phyloP scores from a whole-genome alignment of 2,329 filamentous ascomycete species.

The Nemania serpens region DNA sequence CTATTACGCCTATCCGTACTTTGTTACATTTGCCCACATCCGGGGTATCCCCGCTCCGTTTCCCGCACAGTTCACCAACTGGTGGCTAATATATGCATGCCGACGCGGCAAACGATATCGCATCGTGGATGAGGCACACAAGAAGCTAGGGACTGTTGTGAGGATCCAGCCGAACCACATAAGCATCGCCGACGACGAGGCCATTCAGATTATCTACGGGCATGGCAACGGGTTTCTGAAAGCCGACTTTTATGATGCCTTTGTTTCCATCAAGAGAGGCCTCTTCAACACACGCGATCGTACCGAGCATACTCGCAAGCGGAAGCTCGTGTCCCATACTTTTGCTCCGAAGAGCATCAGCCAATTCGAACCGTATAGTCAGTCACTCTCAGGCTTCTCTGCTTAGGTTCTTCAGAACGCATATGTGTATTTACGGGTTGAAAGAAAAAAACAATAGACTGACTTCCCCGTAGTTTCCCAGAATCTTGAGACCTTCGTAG shows the following conservation, averaged over 20 bases:
- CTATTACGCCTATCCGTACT: conserved; percentile 66
- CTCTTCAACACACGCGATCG: conserved; percentile 90
- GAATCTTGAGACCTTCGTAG: conserved; percentile 75
- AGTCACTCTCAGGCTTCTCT: conserved; percentile 5
- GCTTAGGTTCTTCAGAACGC: background rate
- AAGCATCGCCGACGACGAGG: conserved; percentile 78
- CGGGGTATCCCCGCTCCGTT: conserved; percentile 66
- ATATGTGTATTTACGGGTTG: background rate
- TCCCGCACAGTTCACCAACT: conserved; percentile 69
- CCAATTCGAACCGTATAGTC: conserved; percentile 83
- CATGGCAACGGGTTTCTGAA: conserved; percentile 79
- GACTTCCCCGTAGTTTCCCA: conserved; percentile 55
- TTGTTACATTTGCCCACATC: conserved; percentile 57
- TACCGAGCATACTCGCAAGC: conserved; percentile 81
- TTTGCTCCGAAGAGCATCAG: conserved; percentile 81
- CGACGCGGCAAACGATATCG: conserved; percentile 69
- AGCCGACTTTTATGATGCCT: conserved; percentile 87
- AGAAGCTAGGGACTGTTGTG: conserved; percentile 77
- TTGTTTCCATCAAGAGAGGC: conserved; percentile 83
- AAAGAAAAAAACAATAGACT: background rate
- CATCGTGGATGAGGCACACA: conserved; percentile 72
- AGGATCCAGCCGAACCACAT: conserved; percentile 85
- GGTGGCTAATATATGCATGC: conserved; percentile 75
- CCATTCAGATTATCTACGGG: conserved; percentile 77
- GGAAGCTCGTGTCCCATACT: conserved; percentile 85